Percentiles rank a stretch among this genome's conserved stretches.
phyloP scores from a whole-genome alignment of 2,329 filamentous ascomycete genomes.

The Aspergillus hortae region DNA sequence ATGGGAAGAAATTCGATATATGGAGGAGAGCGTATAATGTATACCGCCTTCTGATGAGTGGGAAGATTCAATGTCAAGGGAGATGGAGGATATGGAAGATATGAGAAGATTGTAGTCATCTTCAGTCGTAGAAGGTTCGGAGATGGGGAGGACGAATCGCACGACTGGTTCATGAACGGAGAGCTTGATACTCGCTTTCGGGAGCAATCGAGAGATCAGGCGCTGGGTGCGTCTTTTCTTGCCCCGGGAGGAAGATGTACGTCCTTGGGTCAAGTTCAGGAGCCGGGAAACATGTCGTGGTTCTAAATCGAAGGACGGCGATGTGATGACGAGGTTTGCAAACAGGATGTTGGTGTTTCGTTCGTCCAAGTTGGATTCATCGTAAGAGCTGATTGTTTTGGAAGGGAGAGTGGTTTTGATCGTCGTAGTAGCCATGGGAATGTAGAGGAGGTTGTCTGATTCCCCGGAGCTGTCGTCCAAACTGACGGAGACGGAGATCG shows the following conservation, averaged over 20 bases:
- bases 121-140: constrained; percentile 55
- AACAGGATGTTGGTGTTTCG: constrained; percentile 95
- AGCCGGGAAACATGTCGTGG: constrained; percentile 87
- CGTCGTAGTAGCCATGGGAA: constrained; percentile 96
- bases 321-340: constrained; percentile 93
- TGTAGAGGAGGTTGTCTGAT: constrained; percentile 82
- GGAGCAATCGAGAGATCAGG: constrained; percentile 83
- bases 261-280: constrained; percentile 67
- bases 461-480: constrained; percentile 85
- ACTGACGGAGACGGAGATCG: constrained; percentile 86
- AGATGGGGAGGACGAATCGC: constrained; percentile 79
- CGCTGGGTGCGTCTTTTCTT: constrained; percentile 53
- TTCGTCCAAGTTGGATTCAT: constrained; percentile 69
- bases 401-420: constrained; percentile 91
- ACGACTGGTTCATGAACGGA: constrained; percentile 96
- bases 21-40: constrained; percentile 81
- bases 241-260: constrained; percentile 37
- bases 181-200: constrained; percentile 91
- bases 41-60: constrained; percentile 79
- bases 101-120: constrained; percentile 95
- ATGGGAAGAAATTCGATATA: constrained; percentile 79
- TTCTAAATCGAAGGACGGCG: constrained; percentile 88
- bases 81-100: constrained; percentile 89
- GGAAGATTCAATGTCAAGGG: constrained; percentile 91
- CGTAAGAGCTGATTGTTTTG: constrained; percentile 80